These are phyloP conservation scores for Tolypocladium album DNA, from an alignment of 2,329 filamentous ascomycete genomes.

Conservation along the genomic window DNA sequence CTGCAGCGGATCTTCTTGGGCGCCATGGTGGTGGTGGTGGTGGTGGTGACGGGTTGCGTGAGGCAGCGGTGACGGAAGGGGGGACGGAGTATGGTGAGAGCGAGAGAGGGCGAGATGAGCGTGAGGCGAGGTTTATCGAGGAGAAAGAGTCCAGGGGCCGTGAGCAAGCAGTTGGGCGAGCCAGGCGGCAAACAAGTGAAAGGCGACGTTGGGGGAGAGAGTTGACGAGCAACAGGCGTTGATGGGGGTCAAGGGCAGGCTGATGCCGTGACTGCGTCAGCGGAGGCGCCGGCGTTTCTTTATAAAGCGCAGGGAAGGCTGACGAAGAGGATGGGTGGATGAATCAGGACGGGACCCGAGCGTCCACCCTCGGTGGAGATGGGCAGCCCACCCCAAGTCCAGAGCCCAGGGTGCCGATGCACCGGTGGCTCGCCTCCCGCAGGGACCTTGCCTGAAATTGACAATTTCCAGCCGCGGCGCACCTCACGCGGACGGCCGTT, in stretches of 20 bases:
- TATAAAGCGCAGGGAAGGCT: conserved; percentile 1
- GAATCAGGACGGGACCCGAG: background rate
- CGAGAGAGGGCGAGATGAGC: conserved; percentile 6
- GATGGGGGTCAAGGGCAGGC: conserved; percentile 1
- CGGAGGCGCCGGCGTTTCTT: conserved; percentile 3
- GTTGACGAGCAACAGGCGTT: background rate
- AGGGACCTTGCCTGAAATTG: conserved; percentile 1
- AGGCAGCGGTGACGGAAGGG: background rate
- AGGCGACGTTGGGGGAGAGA: background rate
- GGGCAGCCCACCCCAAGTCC: background rate
- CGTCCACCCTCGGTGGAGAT: background rate
- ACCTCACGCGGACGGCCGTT: background rate
- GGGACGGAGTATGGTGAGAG: conserved; percentile 5
- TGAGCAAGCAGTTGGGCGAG: background rate
- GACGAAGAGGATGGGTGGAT: background rate
- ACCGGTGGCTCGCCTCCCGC: background rate
- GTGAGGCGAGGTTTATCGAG: background rate
- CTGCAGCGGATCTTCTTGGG: conserved; percentile 75
- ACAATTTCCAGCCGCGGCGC: background rate
- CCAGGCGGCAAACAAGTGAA: background rate
- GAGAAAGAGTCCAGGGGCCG: background rate
- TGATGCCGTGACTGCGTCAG: conserved; percentile 3
- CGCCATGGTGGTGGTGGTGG: conserved; percentile 34
- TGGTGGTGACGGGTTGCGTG: background rate
- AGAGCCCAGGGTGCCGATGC: background rate